Conservation (phyloP, 345 rosid species). For the Gossypium turneri region DNA sequence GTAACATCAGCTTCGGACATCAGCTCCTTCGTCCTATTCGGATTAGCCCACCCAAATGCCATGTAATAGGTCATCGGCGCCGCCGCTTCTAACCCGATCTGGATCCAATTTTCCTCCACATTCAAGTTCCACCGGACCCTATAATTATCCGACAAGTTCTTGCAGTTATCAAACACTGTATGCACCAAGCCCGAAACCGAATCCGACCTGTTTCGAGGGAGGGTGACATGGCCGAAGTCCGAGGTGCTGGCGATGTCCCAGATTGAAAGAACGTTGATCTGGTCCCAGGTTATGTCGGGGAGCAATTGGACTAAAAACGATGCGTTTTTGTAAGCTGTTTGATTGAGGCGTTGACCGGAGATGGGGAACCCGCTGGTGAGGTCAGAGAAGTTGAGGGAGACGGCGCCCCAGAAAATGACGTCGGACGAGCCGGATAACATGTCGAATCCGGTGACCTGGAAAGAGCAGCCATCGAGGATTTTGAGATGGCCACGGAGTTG, state of each 20-base stretch:
- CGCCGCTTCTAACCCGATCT: slow-evolving; percentile 83
- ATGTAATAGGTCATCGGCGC: slow-evolving; percentile 62
- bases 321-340: too few relatives aligned
- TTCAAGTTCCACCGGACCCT: slow-evolving; percentile 81
- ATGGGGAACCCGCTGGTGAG: too few relatives aligned
- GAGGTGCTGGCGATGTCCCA: too few relatives aligned
- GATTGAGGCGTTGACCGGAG: too few relatives aligned
- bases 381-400: too few relatives aligned
- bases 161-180: slow-evolving; percentile 84
- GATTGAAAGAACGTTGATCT: too few relatives aligned
- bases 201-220: neutral
- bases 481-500: slow-evolving; percentile 72
- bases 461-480: slow-evolving; percentile 76
- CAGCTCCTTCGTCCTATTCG: slow-evolving; percentile 37
- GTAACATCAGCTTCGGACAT: slow-evolving; percentile 83
- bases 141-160: slow-evolving; percentile 50
- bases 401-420: too few relatives aligned
- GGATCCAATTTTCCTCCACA: slow-evolving; percentile 47
- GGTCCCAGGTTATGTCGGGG: too few relatives aligned
- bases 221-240: too few relatives aligned
- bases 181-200: slow-evolving; percentile 32
- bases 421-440: slow-evolving; percentile 61
- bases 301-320: too few relatives aligned
- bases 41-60: slow-evolving; percentile 95
- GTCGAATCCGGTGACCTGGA: slow-evolving; percentile 69